Base-by-base conservation (phyloP, 1,284 basidiomycete species). In the Ustilago esculenta region DNA sequence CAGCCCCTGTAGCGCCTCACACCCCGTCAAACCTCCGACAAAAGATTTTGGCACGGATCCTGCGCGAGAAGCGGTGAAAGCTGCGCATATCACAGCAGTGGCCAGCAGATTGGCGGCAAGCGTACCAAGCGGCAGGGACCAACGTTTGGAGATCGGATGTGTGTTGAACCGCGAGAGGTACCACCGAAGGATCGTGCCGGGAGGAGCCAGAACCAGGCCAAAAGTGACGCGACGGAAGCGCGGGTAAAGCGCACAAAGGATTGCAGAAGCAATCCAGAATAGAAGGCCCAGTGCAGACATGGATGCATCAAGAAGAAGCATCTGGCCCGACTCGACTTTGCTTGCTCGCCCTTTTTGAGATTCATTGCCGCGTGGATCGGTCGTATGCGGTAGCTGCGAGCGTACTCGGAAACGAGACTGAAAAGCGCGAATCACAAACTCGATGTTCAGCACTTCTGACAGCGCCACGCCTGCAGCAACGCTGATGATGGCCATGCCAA, bases 191-290 rank as follows among this genome's bases (percentile, higher is more conserved):
- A 97, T 85, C 1, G 92, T 88, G 25, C 95, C 96, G 3, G 92
- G 92, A 65, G 91, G 96, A 15, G 90, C 88, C 80, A 98, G 91
- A 18, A 98, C 84, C 27, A 98, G 85, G n/a, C 93, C 88, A 50
- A 94, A 91, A 14, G 91, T 91, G 11, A 89, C 91, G 79, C 89
- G 85, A 56, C 90, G 88, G 23, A 93, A 90, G 84, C 88, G 92
- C 23, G 82, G 77, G n/a, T 85, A 86, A 41, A 87, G 85, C 79
- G 91, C 91, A 84, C 93, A 96, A 9, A 90, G 84, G 36, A 91
- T 87, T 50, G 91, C 87, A 12, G 89, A 79, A n/a, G 82, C 81
- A 29, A 82, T 75, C 79, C 86, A 86, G 39, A 79, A 69, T 7
- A 70, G 24, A 4, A 65, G n/a, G 21, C 81, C 80, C 14, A 76